phyloP scores from a whole-genome alignment of 306 rosid species.

The Gynostemma pentaphyllum region DNA sequence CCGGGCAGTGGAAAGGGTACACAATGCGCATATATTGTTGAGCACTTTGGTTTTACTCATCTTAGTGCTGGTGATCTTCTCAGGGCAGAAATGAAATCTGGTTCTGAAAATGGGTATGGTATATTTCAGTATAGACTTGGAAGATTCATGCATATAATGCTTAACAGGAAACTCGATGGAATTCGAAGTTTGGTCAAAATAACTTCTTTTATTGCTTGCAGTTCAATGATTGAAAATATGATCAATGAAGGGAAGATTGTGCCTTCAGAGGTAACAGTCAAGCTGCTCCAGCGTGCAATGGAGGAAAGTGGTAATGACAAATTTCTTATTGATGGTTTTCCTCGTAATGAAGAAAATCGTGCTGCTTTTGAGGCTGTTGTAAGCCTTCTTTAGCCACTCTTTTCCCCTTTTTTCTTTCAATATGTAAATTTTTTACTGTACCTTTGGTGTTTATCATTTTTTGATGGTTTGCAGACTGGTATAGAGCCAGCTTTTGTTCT shows the following conservation, averaged over 20 bases:
- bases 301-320: slow-evolving; percentile 67
- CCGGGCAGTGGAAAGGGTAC: slow-evolving; percentile 80
- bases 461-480: slow-evolving; percentile 47
- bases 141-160: slow-evolving; percentile 2
- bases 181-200: background rate
- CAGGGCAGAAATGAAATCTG: slow-evolving; percentile 87
- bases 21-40: slow-evolving; percentile 52
- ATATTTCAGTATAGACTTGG: slow-evolving; percentile 8
- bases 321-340: slow-evolving; percentile 97
- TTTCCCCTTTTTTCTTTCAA: background rate
- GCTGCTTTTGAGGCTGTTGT: slow-evolving; percentile 93
- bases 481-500: slow-evolving; percentile 84
- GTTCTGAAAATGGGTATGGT: slow-evolving; percentile 91
- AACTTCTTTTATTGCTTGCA: slow-evolving; percentile 25
- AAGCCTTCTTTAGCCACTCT: slow-evolving; percentile 19
- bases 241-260: slow-evolving; percentile 91
- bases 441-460: background rate
- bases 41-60: slow-evolving; percentile 51
- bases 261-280: slow-evolving; percentile 84
- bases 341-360: slow-evolving; percentile 98
- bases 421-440: background rate
- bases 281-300: slow-evolving; percentile 80
- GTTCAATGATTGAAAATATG: slow-evolving; percentile 85
- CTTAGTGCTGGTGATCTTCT: slow-evolving; percentile 82
- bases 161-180: background rate